Evolutionary conservation across 208 protist genomes (phyloP).

Genomic region (Crithidia brevicula): DNA sequence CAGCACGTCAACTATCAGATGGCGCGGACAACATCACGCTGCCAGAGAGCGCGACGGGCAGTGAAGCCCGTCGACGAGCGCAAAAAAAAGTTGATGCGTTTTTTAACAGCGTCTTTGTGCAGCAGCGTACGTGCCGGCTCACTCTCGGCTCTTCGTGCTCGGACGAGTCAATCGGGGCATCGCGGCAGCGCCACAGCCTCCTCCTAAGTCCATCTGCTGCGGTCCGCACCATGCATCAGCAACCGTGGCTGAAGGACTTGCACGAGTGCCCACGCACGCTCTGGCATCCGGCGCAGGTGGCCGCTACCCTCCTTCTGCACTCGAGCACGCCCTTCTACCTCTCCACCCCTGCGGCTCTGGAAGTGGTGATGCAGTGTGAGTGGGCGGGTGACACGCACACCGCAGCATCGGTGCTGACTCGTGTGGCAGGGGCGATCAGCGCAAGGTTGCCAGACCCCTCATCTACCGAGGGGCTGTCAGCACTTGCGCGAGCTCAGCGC

Average conservation of each 20-base stretch:
- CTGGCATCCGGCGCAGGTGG: conserved; percentile 11
- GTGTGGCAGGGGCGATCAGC: not conserved
- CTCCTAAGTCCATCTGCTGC: conserved; percentile 8
- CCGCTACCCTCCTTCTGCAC: conserved; percentile 8
- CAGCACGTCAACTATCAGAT: no score
- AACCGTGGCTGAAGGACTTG: conserved; percentile 25
- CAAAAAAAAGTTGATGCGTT: not conserved
- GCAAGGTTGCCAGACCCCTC: no score
- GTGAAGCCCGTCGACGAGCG: not conserved
- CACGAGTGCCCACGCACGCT: conserved; percentile 22
- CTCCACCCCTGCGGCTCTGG: not conserved
- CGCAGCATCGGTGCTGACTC: conserved; percentile 7
- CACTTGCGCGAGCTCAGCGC: not conserved
- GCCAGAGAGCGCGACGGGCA: no score
- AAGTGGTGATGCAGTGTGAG: conserved; percentile 19
- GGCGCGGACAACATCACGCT: no score
- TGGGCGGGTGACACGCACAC: conserved; percentile 3
- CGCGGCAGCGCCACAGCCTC: conserved; percentile 13
- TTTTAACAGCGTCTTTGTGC: not conserved
- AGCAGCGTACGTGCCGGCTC: conserved; percentile 25
- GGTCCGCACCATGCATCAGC: conserved; percentile 4
- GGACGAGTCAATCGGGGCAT: not conserved
- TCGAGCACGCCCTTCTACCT: not conserved
- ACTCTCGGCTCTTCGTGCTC: not conserved
- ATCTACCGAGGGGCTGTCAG: not conserved